These are phyloP conservation scores for Xylariaceae sp. DNA, from an alignment of 2,329 filamentous ascomycete species.

Conservation along the genomic window DNA sequence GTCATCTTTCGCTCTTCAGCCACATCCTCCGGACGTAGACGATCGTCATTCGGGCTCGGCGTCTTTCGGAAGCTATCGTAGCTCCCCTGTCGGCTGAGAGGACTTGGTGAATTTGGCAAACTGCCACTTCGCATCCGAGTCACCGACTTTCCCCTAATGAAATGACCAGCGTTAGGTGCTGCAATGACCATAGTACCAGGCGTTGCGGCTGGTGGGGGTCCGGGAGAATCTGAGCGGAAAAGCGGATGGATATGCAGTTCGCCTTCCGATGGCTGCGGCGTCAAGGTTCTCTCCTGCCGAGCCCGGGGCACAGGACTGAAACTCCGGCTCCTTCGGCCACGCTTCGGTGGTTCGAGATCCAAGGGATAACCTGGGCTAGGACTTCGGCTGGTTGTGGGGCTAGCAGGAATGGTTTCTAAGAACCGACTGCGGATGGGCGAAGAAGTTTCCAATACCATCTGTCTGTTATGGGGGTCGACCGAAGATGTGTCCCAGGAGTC, in stretches of 20 bases:
- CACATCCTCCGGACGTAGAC: conserved; percentile 30
- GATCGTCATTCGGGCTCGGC: conserved; percentile 33
- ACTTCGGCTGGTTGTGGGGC: conserved; percentile 67
- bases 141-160: conserved; percentile 63
- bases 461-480: conserved; percentile 67
- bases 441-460: conserved; percentile 59
- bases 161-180: conserved; percentile 69
- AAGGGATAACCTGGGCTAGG: conserved; percentile 67
- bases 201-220: conserved; percentile 68
- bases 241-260: conserved; percentile 79
- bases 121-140: conserved; percentile 63
- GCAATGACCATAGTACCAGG: conserved; percentile 75
- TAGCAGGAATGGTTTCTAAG: conserved; percentile 75
- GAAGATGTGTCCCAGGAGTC: conserved; percentile 77
- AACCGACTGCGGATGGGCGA: conserved; percentile 54
- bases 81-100: conserved; percentile 57
- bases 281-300: conserved; percentile 45
- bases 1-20: conserved; percentile 56
- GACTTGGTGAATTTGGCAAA: conserved; percentile 53
- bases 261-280: conserved; percentile 47
- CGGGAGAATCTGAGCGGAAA: conserved; percentile 74
- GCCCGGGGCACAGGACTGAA: conserved; percentile 52
- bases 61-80: conserved; percentile 53
- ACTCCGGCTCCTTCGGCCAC: conserved; percentile 55
- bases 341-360: conserved; percentile 59